Percentiles rank a stretch among this genome's conserved stretches.
These are phyloP conservation scores for Epichloe festucae DNA, from an alignment of 2,329 filamentous ascomycete genomes.

Conservation along the genomic window DNA sequence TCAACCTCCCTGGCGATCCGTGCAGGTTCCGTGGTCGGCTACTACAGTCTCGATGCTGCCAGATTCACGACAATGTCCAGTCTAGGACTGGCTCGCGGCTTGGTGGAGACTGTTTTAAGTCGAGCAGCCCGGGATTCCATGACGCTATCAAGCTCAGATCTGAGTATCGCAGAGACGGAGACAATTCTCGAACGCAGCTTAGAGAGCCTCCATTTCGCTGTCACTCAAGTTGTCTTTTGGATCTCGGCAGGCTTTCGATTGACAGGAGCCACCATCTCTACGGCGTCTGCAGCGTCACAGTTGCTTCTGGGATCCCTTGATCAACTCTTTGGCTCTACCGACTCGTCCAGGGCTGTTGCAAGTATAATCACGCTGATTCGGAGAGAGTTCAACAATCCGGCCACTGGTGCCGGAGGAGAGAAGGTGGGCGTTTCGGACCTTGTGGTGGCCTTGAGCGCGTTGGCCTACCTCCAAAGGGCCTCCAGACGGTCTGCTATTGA, in stretches of 20 bases:
- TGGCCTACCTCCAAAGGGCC: constrained; percentile 48
- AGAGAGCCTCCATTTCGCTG: constrained; percentile 41
- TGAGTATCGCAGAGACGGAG: constrained; percentile 40
- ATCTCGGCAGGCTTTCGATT: constrained; percentile 47
- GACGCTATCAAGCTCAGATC: constrained; percentile 29
- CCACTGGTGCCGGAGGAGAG: constrained; percentile 45
- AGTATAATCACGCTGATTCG: constrained; percentile 52
- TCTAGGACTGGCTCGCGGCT: constrained; percentile 40
- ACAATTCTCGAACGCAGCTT: constrained; percentile 43
- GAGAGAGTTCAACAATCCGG: constrained; percentile 50
- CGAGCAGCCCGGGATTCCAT: constrained; percentile 38
- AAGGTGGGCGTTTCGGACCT: constrained; percentile 47
- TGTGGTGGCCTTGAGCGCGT: constrained; percentile 44
- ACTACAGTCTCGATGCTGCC: constrained; percentile 39
- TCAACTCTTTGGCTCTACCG: constrained; percentile 54
- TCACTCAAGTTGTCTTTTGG: constrained; percentile 47
- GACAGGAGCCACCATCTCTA: constrained; percentile 40
- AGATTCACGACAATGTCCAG: constrained; percentile 43
- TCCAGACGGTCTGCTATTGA: constrained; percentile 39
- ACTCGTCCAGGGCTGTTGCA: constrained; percentile 53
- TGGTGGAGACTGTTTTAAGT: constrained; percentile 41
- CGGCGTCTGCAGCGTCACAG: constrained; percentile 43
- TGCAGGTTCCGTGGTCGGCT: constrained; percentile 37
- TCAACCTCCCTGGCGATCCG: constrained; percentile 46
- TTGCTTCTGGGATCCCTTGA: constrained; percentile 46